phyloP scores from a whole-genome alignment of 208 protist genomes.

The Phytomonas francai region DNA sequence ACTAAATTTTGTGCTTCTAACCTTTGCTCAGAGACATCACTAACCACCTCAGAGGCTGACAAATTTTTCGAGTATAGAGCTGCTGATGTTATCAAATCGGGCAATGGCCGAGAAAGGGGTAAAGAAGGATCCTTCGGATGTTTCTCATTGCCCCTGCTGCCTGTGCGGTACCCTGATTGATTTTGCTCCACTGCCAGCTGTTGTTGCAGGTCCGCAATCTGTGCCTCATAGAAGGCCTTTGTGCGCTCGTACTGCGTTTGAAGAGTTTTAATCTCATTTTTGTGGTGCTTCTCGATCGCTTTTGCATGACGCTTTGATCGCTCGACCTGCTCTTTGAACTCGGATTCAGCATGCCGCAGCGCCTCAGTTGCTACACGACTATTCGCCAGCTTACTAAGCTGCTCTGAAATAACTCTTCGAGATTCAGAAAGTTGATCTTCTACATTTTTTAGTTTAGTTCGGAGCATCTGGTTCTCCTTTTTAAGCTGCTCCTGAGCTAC shows the following conservation, averaged over 20 bases:
- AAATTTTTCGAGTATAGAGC: not conserved
- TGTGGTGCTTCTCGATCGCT: conserved; percentile 32
- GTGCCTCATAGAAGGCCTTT: conserved; percentile 59
- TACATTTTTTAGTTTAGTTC: conserved; percentile 18
- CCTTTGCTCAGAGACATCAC: not conserved
- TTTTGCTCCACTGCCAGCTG: conserved; percentile 46
- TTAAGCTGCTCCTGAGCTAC: conserved; percentile 48
- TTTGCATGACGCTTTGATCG: conserved; percentile 29
- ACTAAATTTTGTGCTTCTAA: not conserved
- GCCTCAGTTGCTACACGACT: conserved; percentile 34
- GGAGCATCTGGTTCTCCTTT: conserved; percentile 54
- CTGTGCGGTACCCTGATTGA: conserved; percentile 12
- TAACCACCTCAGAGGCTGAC: not conserved
- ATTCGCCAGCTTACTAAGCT: conserved; percentile 54
- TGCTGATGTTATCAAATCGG: not conserved
- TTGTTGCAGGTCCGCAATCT: conserved; percentile 63
- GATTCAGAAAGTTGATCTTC: conserved; percentile 49
- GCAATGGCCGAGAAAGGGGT: not conserved
- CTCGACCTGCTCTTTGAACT: conserved; percentile 40
- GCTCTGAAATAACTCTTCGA: conserved; percentile 58
- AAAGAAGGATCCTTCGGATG: not conserved
- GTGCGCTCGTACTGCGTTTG: conserved; percentile 58
- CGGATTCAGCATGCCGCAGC: conserved; percentile 26
- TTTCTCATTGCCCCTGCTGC: conserved; percentile 9
- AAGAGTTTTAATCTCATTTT: conserved; percentile 42